Evolutionary conservation across 345 rosid genomes (phyloP), one percentile per base, ranked within the genome.

Genomic region (Salix viminalis): DNA sequence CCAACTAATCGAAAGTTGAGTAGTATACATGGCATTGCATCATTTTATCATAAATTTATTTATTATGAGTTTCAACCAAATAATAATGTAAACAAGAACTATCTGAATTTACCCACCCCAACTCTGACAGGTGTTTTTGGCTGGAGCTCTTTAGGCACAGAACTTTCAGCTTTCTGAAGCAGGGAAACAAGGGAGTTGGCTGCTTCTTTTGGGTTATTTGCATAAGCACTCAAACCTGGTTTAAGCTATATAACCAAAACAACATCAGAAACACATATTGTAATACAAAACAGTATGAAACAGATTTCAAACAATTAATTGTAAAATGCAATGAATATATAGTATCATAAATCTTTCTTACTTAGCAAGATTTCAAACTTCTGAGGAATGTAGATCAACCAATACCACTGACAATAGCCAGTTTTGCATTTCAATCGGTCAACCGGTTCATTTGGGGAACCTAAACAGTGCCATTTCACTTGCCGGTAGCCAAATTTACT

Each of bases 71-170:
- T 58, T n/a, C 28, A 23, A n/a, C 28, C 64, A 23, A 58, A 4
- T n/a, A 12, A 23, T 3, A 77, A 78, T 56, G 70, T 0, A 39
- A n/a, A 32, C 34, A 34, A 26, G 24, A 5, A 39, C 58, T 14
- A 72, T 41, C 21, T 60, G 69, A 65, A 72, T 67, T 32, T 65
- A 80, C 92, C 46, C 79, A 96, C 99, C 92, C 99, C 98, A 69
- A 96, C 97, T 90, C 97, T 90, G 72, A 93, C 98, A n/a, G 96
- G 97, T n/a, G 98, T 96, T 85, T 83, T 89, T 8, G 90, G 74
- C 50, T 94, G 86, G 87, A 92, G 73, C 62, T 87, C 88, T n/a
- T 83, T 87, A 32, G 97, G 98, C 75, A 96, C 99, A 80, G 85
- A 92, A 74, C 89, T 74, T 83, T 91, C 91, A n/a, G 98, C 99